Percentiles rank a stretch among this genome's conserved stretches.
phyloP scores from a whole-genome alignment of 2,329 filamentous ascomycete species.

The Aureobasidium sp. region DNA sequence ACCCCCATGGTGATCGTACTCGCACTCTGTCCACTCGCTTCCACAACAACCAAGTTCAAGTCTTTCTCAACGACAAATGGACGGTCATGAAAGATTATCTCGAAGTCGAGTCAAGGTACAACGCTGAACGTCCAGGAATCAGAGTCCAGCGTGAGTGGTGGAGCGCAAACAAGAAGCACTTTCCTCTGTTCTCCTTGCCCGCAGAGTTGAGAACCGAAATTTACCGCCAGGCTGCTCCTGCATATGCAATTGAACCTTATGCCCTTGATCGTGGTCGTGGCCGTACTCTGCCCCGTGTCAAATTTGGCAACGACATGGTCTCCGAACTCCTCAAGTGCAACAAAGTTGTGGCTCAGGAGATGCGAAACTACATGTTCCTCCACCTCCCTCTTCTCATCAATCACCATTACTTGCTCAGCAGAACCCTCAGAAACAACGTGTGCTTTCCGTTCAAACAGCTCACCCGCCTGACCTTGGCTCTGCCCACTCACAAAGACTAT shows the following conservation, averaged over 20 bases:
- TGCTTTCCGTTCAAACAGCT: conserved; percentile 15
- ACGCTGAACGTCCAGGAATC: neutral
- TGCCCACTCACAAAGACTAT: conserved; percentile 20
- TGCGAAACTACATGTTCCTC: conserved; percentile 20
- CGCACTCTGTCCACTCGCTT: neutral
- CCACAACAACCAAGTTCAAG: neutral
- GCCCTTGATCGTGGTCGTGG: neutral
- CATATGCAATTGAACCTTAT: conserved; percentile 1
- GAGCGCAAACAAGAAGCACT: neutral
- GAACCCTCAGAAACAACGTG: conserved; percentile 17
- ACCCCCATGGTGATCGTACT: neutral
- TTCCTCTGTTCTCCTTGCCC: conserved; percentile 20
- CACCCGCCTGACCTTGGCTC: conserved; percentile 21
- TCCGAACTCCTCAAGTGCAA: conserved; percentile 19
- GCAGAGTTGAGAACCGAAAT: conserved; percentile 23
- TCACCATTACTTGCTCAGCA: conserved; percentile 15
- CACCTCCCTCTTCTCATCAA: conserved; percentile 21
- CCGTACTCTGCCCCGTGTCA: neutral
- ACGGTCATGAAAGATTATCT: neutral
- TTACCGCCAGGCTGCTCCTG: conserved; percentile 18
- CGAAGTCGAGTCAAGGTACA: neutral
- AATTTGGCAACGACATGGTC: conserved; percentile 9
- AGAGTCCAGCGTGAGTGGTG: neutral
- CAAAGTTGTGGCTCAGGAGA: conserved; percentile 22
- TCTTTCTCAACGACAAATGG: neutral